Evolutionary conservation across 176 grass and related monocot species (phyloP).

Genomic region (Alloteropsis semialata): DNA sequence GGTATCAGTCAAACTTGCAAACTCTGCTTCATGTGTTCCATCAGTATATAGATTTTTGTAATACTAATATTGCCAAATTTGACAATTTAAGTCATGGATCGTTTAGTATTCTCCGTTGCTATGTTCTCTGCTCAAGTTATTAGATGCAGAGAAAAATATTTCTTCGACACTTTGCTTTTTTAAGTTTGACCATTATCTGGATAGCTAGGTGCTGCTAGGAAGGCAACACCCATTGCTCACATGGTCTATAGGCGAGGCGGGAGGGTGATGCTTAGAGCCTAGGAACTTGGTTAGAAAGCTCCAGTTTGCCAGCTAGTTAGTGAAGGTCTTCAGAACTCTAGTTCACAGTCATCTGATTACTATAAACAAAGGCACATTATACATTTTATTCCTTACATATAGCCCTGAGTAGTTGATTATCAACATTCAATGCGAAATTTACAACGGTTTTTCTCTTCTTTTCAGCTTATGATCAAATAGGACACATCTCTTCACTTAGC

Average conservation of each 20-base stretch:
- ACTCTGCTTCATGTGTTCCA: slow-evolving; percentile 5
- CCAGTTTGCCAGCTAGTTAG: background rate
- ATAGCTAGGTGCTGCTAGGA: background rate
- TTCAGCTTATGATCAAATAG: background rate
- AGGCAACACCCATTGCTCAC: too few relatives aligned
- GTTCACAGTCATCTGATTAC: background rate
- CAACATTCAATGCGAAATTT: slow-evolving; percentile 40
- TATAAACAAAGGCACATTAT: background rate
- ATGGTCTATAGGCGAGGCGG: background rate
- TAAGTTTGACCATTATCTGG: background rate
- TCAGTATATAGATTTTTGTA: background rate
- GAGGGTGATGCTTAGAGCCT: background rate
- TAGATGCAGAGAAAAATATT: background rate
- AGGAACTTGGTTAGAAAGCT: too few relatives aligned
- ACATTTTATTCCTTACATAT: slow-evolving; percentile 48
- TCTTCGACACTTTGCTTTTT: background rate
- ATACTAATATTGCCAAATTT: slow-evolving; percentile 2
- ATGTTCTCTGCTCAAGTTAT: background rate
- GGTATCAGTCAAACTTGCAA: background rate
- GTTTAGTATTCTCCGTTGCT: background rate
- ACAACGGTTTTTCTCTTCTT: slow-evolving; percentile 6
- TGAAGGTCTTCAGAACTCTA: background rate
- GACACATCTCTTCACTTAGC: slow-evolving; percentile 33
- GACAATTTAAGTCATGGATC: background rate
- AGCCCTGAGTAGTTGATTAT: background rate